phyloP scores from a whole-genome alignment of 2,329 filamentous ascomycete species.

The Nemania sp. region DNA sequence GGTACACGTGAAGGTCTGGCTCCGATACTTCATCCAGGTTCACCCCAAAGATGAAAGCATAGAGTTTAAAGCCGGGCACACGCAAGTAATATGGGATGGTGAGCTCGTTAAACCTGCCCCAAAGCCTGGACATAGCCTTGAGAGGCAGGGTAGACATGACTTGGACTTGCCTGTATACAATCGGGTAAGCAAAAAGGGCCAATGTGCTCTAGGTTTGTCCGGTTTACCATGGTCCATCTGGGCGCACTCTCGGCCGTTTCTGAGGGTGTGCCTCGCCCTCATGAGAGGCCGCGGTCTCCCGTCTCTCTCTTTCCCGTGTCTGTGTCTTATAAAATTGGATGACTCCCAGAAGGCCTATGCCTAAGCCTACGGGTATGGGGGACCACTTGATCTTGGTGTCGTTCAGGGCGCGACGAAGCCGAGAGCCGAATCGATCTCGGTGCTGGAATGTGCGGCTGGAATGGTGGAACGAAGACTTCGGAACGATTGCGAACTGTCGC shows the following conservation, averaged over 20 bases:
- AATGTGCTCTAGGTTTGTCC: slow-evolving; percentile 2
- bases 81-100: slow-evolving; percentile 86
- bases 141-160: slow-evolving; percentile 92
- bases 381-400: slow-evolving; percentile 77
- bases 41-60: slow-evolving; percentile 90
- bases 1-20: slow-evolving; percentile 84
- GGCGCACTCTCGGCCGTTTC: slow-evolving; percentile 67
- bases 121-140: slow-evolving; percentile 86
- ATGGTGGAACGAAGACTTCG: slow-evolving; percentile 47
- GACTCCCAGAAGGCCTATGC: slow-evolving; percentile 80
- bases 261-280: slow-evolving; percentile 50
- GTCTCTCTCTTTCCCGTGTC: slow-evolving; percentile 57
- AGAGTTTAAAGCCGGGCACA: slow-evolving; percentile 87
- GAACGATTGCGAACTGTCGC: slow-evolving; percentile 34
- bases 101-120: slow-evolving; percentile 91
- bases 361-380: slow-evolving; percentile 84
- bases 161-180: slow-evolving; percentile 71
- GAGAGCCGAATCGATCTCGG: slow-evolving; percentile 53
- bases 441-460: slow-evolving; percentile 49
- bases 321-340: slow-evolving; percentile 82
- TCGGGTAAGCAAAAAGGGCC: slow-evolving; percentile 13
- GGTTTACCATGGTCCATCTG: slow-evolving; percentile 78
- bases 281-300: slow-evolving; percentile 50
- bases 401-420: slow-evolving; percentile 54
- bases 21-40: slow-evolving; percentile 86